Evolutionary conservation across 139 green algal species (phyloP).

Genomic region (Nannochloris sp.): DNA sequence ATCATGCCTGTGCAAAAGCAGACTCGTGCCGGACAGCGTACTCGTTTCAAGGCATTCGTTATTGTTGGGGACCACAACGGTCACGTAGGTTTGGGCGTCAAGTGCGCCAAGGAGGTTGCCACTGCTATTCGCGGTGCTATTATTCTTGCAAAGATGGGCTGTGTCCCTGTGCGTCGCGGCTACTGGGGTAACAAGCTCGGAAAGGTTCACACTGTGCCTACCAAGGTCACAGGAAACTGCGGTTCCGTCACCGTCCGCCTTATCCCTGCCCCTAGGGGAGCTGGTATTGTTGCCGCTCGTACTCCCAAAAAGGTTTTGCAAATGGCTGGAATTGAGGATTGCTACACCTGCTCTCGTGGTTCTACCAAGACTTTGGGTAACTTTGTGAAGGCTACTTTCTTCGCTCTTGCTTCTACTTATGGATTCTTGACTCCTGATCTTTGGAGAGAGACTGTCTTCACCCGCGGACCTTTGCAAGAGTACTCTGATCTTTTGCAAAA

Average conservation of each 20-base stretch:
- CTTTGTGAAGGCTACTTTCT: constrained; percentile 90
- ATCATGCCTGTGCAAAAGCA: constrained; percentile 99
- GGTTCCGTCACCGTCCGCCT: constrained; percentile 92
- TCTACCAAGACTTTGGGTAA: constrained; percentile 98
- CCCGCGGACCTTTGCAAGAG: constrained; percentile 74
- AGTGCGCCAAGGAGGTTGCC: constrained; percentile 98
- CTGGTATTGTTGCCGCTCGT: constrained; percentile 93
- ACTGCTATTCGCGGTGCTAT: constrained; percentile 97
- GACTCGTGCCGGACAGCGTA: constrained; percentile 98
- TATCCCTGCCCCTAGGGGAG: constrained; percentile 93
- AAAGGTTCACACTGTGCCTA: constrained; percentile 82
- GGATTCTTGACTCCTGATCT: constrained; percentile 96
- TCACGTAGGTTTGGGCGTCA: constrained; percentile 96
- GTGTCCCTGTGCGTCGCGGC: constrained; percentile 89
- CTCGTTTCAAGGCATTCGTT: constrained; percentile 99
- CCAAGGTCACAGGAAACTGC: constrained; percentile 96
- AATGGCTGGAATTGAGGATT: constrained; percentile 99
- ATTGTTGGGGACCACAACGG: constrained; percentile 98
- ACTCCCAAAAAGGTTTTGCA: constrained; percentile 99
- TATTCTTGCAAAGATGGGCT: constrained; percentile 94
- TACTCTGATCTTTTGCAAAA: constrained; percentile 85
- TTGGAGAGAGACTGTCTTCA: constrained; percentile 92
- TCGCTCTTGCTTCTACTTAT: constrained; percentile 71
- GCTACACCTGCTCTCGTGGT: constrained; percentile 93
- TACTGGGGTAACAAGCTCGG: constrained; percentile 99